Evolutionary conservation across 768 basidiomycete genomes (phyloP), one percentile per base, ranked within the genome.

Genomic region (Tricholoma sp.): DNA sequence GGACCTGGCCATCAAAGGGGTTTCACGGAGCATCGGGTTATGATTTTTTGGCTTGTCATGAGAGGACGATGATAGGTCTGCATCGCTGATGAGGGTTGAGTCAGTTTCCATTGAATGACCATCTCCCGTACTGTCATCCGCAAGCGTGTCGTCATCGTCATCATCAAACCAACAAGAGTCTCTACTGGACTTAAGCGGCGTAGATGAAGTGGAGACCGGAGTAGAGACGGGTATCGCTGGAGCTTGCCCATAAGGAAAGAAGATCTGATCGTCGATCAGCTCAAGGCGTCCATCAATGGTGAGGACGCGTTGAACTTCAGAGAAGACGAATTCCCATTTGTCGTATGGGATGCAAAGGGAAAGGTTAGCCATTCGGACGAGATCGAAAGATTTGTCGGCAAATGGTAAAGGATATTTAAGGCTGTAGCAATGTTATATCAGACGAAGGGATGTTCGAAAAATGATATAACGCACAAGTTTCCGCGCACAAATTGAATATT

Each of bases 341-440:
- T 78, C 71, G 44, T 76, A 67, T 0, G 88, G 88, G 49, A 93
- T 75, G 62, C 79, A 81, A 12, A 88, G 73, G 10, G 76, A 72
- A 9, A 89, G 71, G 58, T 89, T 84, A 11, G 88, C 83, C 78
- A 92, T 83, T 34, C 89, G 78, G 42, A 93, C 83, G 52, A 84
- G 74, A 61, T 92, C 88, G 59, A 92, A 91, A 2, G 76, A 75
- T 49, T 79, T 72, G 61, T 80, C 77, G 0, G 76, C 72, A 58
- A 89, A 90, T 0, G 89, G 88, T 28, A 91, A 72, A 29, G 70
- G 64, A 58, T 79, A 74, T 60, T 78, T 77, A 33, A 86, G 66
- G 64, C 85, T 86, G 18, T 24, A 57, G 50, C 10, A 48, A 55
- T 50, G 37, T 57, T 32, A 17, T 32, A 28, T 58, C 12, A 53